phyloP scores from a whole-genome alignment of 164 flowering plant species.

The Vitis vinifera region DNA sequence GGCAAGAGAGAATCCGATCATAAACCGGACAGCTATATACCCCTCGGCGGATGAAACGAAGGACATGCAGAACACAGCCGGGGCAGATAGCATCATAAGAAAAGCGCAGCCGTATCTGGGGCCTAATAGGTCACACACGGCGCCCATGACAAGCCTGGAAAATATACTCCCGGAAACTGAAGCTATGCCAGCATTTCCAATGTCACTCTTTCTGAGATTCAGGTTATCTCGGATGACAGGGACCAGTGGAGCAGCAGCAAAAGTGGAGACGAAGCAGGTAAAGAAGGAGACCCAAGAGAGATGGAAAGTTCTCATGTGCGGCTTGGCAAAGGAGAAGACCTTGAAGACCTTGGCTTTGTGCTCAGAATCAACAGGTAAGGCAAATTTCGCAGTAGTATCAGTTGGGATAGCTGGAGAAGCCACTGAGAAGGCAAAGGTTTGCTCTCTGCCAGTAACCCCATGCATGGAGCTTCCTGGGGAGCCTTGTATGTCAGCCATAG shows the following conservation, averaged over 20 bases:
- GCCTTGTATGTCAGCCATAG: conserved; percentile 10
- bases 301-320: conserved; percentile 24
- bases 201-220: conserved; percentile 16
- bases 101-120: conserved; percentile 25
- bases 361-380: conserved; percentile 21
- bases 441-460: conserved; percentile 36
- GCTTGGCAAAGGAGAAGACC: conserved; percentile 17
- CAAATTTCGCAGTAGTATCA: conserved; percentile 26
- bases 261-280: conserved; percentile 23
- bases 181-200: conserved; percentile 21
- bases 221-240: conserved; percentile 24
- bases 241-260: conserved; percentile 23
- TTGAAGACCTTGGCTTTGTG: conserved; percentile 20
- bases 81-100: conserved; percentile 21
- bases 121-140: conserved; percentile 19
- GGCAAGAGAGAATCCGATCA: conserved; percentile 24
- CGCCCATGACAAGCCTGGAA: conserved; percentile 25
- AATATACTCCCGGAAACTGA: conserved; percentile 24
- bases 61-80: conserved; percentile 23
- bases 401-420: conserved; percentile 23
- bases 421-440: conserved; percentile 29
- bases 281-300: conserved; percentile 24
- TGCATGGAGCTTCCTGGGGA: conserved; percentile 33
- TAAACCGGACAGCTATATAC: conserved; percentile 17
- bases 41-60: conserved; percentile 21